Evolutionary conservation across 2,329 filamentous ascomycete species (phyloP).

Genomic region (Pseudogymnoascus sp.): DNA sequence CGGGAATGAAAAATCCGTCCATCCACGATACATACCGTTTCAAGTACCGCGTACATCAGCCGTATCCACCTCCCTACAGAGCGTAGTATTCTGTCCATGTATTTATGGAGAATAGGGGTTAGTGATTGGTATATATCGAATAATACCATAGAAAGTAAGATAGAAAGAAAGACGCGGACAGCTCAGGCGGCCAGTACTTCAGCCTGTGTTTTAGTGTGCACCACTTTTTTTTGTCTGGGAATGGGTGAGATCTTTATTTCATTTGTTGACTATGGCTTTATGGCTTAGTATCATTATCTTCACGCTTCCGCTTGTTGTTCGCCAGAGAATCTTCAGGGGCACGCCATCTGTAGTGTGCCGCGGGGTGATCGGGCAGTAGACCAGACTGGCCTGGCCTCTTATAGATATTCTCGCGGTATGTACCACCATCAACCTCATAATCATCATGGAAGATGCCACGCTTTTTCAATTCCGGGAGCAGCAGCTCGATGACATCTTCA

Average conservation of each 20-base stretch:
- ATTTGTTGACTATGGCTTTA: neutral
- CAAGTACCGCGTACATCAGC: neutral
- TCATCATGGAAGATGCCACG: constrained; percentile 50
- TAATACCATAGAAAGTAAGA: neutral
- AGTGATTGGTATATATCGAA: neutral
- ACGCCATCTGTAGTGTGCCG: neutral
- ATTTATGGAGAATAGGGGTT: neutral
- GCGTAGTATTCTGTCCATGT: too few relatives aligned
- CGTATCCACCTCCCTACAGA: too few relatives aligned
- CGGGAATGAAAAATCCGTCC: neutral
- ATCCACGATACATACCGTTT: neutral
- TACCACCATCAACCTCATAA: constrained; percentile 48
- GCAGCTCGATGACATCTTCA: constrained; percentile 57
- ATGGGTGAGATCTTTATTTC: neutral
- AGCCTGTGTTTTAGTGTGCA: neutral
- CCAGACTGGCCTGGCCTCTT: constrained; percentile 42
- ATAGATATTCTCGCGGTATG: constrained; percentile 56
- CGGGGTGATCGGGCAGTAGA: constrained; percentile 41
- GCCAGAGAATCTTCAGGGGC: neutral
- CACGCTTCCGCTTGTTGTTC: constrained; percentile 2
- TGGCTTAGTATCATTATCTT: neutral
- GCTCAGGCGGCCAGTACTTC: neutral
- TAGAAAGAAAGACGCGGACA: neutral
- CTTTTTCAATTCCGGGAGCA: constrained; percentile 55
- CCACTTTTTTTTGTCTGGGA: neutral